Evolutionary conservation across 371 early-diverging fungal genomes (phyloP), one percentile per base, ranked within the genome.

Genomic region (Pancytospora philotis): DNA sequence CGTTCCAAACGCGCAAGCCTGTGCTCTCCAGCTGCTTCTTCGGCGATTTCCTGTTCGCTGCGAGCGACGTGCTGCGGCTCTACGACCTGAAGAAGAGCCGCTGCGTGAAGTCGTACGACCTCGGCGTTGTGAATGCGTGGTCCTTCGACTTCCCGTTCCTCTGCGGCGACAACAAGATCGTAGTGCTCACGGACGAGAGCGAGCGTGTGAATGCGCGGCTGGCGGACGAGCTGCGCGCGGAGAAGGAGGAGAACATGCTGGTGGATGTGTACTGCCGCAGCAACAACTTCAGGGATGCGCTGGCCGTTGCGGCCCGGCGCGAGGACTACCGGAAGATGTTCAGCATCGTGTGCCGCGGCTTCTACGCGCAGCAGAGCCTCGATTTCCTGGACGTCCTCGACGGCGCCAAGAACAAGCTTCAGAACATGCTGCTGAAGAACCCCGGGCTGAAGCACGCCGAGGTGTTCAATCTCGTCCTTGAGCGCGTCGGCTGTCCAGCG

Each of bases 121-220:
- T 50, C 6, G 58, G 31, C 8, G 31, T 50, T 13, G 3, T 27
- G 41, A 56, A 34, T 53, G 4, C 10, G 2, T 64, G 65, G 65
- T 3, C 31, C 16, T 64, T 62, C 56, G 36, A n/a, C 19, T 62
- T 3, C 22, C 62, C 58, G 30, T 6, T 3, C 16, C 34, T 62
- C 6, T 50, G 65, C 39, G 62, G 60, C 19, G 62, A 62, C 4
- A 62, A 62, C 55, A 53, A 62, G 28, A 53, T 62, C 6, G 4
- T 41, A 8, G 6, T 13, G 10, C 4, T 62, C 22, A n/a, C 8
- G 28, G 52, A 57, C 28, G 55, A 8, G 60, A 57, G 55, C 55
- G 10, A 51, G 8, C 31, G 56, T 22, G 32, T 10, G 62, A 16
- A 6, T 13, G 55, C 27, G 8, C 6, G 16, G 6, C 6, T n/a